Evolutionary conservation across 2,329 filamentous ascomycete genomes (phyloP).

Genomic region (Penicillium sp.): DNA sequence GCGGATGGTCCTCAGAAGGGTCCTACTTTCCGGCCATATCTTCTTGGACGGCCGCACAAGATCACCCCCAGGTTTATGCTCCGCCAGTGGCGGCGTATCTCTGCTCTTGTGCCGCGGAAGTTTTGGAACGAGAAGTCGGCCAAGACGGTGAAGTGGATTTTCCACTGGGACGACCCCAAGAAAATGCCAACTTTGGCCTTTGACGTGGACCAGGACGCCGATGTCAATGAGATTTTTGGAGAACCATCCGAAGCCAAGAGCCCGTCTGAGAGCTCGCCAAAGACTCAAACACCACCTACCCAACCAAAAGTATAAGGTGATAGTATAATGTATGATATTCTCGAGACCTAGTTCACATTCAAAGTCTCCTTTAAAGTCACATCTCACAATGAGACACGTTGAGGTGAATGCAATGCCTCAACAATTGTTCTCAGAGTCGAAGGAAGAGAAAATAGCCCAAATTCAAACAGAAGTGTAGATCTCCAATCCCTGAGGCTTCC

Average conservation of each 20-base stretch:
- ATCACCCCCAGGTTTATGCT: constrained; percentile 43
- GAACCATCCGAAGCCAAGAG: background rate
- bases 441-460: no score
- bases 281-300: background rate
- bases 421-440: background rate
- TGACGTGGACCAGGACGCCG: constrained; percentile 6
- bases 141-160: constrained; percentile 20
- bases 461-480: no score
- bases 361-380: background rate
- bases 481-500: no score
- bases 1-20: constrained; percentile 38
- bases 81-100: constrained; percentile 39
- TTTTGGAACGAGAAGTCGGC: constrained; percentile 18
- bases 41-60: constrained; percentile 39
- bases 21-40: constrained; percentile 34
- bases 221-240: constrained; percentile 12
- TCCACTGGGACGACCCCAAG: constrained; percentile 32
- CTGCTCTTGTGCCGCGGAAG: constrained; percentile 33
- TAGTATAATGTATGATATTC: background rate
- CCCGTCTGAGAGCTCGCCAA: background rate
- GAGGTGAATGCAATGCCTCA: background rate
- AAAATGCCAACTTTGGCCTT: constrained; percentile 12
- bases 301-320: background rate
- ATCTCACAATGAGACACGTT: background rate
- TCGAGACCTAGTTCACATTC: background rate